These are phyloP conservation scores for Leishmania mexicana DNA, from an alignment of 208 protist species.

Conservation along the genomic window DNA sequence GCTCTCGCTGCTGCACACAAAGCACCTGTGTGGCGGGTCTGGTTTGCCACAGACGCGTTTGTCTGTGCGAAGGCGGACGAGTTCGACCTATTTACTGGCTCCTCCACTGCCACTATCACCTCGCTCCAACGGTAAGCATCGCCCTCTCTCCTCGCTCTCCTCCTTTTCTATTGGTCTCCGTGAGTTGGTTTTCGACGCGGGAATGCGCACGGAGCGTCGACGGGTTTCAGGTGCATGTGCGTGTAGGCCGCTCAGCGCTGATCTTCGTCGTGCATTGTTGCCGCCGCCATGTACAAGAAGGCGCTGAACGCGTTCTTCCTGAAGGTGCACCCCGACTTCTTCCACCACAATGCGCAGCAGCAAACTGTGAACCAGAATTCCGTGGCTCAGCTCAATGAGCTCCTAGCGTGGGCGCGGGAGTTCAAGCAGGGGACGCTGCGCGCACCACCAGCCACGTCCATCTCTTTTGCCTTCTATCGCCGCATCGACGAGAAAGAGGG, in stretches of 20 bases:
- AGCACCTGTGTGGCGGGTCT: background rate
- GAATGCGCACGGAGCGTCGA: background rate
- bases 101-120: background rate
- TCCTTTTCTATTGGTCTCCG: background rate
- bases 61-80: background rate
- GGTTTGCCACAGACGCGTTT: background rate
- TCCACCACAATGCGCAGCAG: conserved; percentile 78
- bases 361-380: conserved; percentile 84
- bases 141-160: background rate
- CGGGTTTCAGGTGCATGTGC: background rate
- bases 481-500: conserved; percentile 50
- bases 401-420: conserved; percentile 89
- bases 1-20: background rate
- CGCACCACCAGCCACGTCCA: conserved; percentile 72
- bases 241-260: background rate
- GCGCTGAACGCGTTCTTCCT: conserved; percentile 91
- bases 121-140: background rate
- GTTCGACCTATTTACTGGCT: background rate
- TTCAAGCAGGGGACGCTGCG: conserved; percentile 80
- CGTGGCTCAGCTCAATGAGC: conserved; percentile 91
- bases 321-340: conserved; percentile 94
- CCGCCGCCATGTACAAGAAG: conserved; percentile 86
- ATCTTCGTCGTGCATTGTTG: background rate
- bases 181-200: background rate
- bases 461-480: conserved; percentile 85